Percentiles rank a stretch among this genome's conserved stretches.
These are phyloP conservation scores for Myriosclerotinia scirpicola DNA, from an alignment of 2,329 filamentous ascomycete species.

Conservation along the genomic window DNA sequence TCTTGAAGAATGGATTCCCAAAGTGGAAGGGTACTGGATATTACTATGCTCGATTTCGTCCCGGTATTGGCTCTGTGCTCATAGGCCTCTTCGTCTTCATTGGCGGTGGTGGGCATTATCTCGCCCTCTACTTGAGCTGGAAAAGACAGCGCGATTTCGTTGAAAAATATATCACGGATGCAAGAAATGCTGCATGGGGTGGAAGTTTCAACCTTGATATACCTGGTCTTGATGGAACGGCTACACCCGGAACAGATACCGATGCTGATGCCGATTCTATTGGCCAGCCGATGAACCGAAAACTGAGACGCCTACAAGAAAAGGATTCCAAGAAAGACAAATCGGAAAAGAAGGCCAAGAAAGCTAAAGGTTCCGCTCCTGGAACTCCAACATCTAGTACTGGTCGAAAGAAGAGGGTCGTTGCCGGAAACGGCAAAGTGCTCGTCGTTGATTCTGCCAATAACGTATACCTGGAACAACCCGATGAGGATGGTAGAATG, in stretches of 20 bases:
- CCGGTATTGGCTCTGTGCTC: conserved; percentile 83
- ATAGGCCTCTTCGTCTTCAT: conserved; percentile 77
- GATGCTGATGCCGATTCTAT: conserved; percentile 50
- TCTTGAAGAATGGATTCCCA: conserved; percentile 89
- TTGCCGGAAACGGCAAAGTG: conserved; percentile 93
- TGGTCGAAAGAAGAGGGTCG: conserved; percentile 80
- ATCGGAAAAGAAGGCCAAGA: conserved; percentile 57
- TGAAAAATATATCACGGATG: conserved; percentile 86
- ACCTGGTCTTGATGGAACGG: conserved; percentile 59
- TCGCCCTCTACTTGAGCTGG: conserved; percentile 81
- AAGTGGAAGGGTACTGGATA: conserved; percentile 97
- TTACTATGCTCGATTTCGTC: conserved; percentile 93
- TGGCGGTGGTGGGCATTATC: conserved; percentile 85
- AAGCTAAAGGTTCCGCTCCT: conserved; percentile 45
- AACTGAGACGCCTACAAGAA: conserved; percentile 85
- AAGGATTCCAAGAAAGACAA: conserved; percentile 73
- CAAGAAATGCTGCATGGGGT: conserved; percentile 85
- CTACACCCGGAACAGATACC: conserved; percentile 47
- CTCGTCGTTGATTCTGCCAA: conserved; percentile 89
- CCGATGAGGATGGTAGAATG: conserved; percentile 80
- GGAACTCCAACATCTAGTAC: conserved; percentile 51
- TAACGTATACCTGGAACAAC: conserved; percentile 92
- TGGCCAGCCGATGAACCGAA: conserved; percentile 69
- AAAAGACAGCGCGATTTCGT: conserved; percentile 90
- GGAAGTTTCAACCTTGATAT: conserved; percentile 65